Conservation (phyloP, 108 stramenopile genomes). For the Ochromonas danica region DNA sequence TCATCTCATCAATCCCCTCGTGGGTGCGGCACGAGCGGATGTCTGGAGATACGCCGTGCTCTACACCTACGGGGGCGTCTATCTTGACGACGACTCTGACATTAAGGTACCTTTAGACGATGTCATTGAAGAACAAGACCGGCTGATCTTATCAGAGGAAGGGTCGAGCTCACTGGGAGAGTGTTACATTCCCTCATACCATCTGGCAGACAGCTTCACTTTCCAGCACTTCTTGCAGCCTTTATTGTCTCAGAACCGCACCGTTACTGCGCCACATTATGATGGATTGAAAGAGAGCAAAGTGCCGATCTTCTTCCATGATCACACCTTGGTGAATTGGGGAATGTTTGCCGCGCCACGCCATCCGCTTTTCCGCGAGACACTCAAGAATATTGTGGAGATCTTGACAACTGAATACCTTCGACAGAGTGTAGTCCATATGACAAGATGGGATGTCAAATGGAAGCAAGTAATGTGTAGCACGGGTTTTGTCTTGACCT, state of each 20-base stretch:
- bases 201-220: background rate
- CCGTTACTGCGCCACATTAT: background rate
- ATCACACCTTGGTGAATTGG: constrained; percentile 7
- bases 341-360: constrained; percentile 1
- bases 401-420: background rate
- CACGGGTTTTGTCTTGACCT: constrained; percentile 14
- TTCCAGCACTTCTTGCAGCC: no score
- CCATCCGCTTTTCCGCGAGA: background rate
- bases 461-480: constrained; percentile 29
- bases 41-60: constrained; percentile 30
- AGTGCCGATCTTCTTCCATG: constrained; percentile 5
- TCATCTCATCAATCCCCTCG: background rate
- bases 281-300: background rate
- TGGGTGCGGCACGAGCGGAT: constrained; percentile 24
- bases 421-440: background rate
- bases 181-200: constrained; percentile 7
- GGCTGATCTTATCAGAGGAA: constrained; percentile 16
- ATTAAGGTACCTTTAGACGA: background rate
- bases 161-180: background rate
- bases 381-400: background rate
- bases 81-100: constrained; percentile 8
- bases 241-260: no score
- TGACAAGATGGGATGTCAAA: constrained; percentile 6
- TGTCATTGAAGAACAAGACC: background rate
- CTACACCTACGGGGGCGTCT: constrained; percentile 27